phyloP scores from a whole-genome alignment of 805 yeast species.

The Lipomyces spencermartinsiae region DNA sequence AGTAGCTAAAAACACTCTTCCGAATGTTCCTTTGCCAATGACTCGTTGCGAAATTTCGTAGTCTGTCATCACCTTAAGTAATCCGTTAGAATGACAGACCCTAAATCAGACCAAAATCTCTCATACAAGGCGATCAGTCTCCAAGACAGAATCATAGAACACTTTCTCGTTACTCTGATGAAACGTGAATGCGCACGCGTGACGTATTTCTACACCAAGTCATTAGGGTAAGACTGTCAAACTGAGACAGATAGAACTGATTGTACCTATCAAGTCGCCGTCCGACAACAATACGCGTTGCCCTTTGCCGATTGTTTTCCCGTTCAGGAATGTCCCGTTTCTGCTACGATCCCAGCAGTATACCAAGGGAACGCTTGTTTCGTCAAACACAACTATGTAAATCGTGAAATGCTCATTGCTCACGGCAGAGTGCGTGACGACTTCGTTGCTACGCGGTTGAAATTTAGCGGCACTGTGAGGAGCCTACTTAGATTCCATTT shows the following conservation, averaged over 20 bases:
- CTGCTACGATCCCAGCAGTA: constrained; percentile 39
- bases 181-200: constrained; percentile 37
- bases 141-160: constrained; percentile 8
- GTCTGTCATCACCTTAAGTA: background rate
- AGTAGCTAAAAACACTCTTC: constrained; percentile 34
- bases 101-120: background rate
- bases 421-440: constrained; percentile 34
- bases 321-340: constrained; percentile 40
- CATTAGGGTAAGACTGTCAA: background rate
- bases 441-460: constrained; percentile 19
- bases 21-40: constrained; percentile 37
- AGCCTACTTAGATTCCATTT: constrained; percentile 8
- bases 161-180: constrained; percentile 21
- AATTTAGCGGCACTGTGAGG: background rate
- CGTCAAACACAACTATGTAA: constrained; percentile 38
- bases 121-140: constrained; percentile 16
- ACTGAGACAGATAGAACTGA: background rate
- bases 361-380: constrained; percentile 34
- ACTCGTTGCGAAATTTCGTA: constrained; percentile 26
- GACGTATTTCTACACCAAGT: constrained; percentile 32
- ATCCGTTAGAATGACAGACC: background rate
- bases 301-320: constrained; percentile 33
- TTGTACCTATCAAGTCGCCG: constrained; percentile 34
- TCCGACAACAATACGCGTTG: constrained; percentile 34
- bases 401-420: constrained; percentile 37